Base-by-base conservation (phyloP, 2,329 filamentous ascomycete species). In the Xylaria arbuscula region DNA sequence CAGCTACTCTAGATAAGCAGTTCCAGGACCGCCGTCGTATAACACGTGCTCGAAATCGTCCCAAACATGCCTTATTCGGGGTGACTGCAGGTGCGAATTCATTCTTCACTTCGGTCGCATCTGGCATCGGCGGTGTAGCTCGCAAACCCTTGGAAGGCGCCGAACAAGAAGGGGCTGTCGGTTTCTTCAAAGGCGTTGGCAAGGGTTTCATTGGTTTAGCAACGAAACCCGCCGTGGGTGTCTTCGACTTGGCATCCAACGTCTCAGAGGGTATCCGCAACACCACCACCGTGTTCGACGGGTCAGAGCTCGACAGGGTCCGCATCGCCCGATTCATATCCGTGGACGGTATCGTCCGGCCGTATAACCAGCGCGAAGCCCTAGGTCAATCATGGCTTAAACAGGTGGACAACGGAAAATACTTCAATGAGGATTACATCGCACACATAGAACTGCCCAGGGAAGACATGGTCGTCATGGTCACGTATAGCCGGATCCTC, bases 321-420 rank as follows among this genome's bases (percentile, higher is more conserved):
- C 93, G 96, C n/a, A 87, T 97, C 60, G 92, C 94, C 6, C 92
- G 96, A 19, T 98, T 97, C 82, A 93, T 99, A 69, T 93, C 93
- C 17, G 89, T 90, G 50, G 95, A 99, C 78, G 96, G 96, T 48
- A 93, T 99, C 68, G 94, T 99, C 40, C 91, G 95, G 2, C 94
- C 96, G 0, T 99, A 97, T 84, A 94, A 91, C 64, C 93, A 97
- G 78, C 93, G 96, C 55, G 96, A 99, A 84, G 94, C 96, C 0
- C 89, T 99, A 2, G 96, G 96, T 0, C 96, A 99, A 80, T 98
- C 93, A 84, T 99, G 96, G 97, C 90, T 99, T 72, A 99, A 99
- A 86, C 97, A 97, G 67, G 90, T 97, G 11, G 96, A 99, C 81
- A 96, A 98, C 72, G 96, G 96, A 70, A 96, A 94, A 80, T 98